Conservation (phyloP, 306 rosid species). For the Malus sylvestris region DNA sequence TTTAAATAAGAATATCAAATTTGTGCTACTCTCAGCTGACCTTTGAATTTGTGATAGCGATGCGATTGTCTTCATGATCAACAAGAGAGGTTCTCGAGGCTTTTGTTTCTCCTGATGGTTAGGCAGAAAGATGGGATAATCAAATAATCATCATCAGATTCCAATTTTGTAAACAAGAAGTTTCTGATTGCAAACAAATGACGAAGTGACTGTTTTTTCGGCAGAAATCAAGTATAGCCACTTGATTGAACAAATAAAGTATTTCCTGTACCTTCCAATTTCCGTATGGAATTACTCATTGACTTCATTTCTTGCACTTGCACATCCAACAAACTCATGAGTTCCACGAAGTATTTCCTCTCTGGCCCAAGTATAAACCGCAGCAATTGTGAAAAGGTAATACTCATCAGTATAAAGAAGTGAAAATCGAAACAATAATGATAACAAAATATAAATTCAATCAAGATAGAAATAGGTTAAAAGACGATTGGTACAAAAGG, state of each 20-base stretch:
- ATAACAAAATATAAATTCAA: conserved; percentile 3
- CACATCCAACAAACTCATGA: conserved; percentile 48
- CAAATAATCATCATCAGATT: not conserved
- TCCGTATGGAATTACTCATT: conserved; percentile 64
- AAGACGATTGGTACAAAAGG: not conserved
- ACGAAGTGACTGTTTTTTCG: not conserved
- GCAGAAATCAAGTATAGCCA: not conserved
- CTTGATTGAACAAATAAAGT: conserved; percentile 20
- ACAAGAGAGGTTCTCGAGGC: conserved; percentile 27
- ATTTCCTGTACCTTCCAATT: conserved; percentile 69
- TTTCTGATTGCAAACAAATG: not conserved
- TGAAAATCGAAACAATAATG: not conserved
- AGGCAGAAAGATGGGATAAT: conserved; percentile 20
- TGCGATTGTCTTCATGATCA: conserved; percentile 52
- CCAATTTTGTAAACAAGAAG: not conserved
- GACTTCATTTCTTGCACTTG: conserved; percentile 91
- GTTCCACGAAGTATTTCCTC: conserved; percentile 48
- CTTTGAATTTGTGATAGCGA: conserved; percentile 50
- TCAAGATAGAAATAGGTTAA: conserved; percentile 2
- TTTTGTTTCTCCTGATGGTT: conserved; percentile 29
- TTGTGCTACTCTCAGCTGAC: conserved; percentile 35
- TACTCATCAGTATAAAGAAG: not conserved
- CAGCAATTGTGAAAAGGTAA: conserved; percentile 6
- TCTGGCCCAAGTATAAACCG: conserved; percentile 41
- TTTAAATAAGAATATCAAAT: conserved; percentile 6